These are phyloP conservation scores for Coemansia sp. DNA, from an alignment of 192 early-diverging fungal species.

Conservation along the genomic window DNA sequence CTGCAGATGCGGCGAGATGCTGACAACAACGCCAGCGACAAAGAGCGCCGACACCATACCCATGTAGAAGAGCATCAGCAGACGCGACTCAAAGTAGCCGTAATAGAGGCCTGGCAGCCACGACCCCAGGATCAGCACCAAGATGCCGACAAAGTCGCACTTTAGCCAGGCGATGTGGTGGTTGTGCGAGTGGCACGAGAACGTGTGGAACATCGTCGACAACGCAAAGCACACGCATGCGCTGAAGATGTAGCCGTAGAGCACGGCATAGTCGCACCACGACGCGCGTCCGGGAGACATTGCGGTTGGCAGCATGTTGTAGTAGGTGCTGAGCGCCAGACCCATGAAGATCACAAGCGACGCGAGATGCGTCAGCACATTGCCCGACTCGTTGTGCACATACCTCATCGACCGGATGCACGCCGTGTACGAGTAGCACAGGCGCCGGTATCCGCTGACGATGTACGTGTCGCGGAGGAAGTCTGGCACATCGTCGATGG, in stretches of 20 bases:
- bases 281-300: constrained; percentile 49
- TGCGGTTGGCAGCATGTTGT: constrained; percentile 38
- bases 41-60: constrained; percentile 63
- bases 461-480: constrained; percentile 82
- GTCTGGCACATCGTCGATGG: constrained; percentile 59
- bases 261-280: constrained; percentile 68
- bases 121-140: constrained; percentile 71
- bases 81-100: constrained; percentile 61
- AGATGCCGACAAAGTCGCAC: constrained; percentile 92
- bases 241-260: constrained; percentile 76
- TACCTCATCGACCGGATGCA: constrained; percentile 78
- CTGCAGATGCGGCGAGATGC: constrained; percentile 66
- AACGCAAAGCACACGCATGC: constrained; percentile 80
- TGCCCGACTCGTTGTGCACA: constrained; percentile 92
- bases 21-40: constrained; percentile 64
- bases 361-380: constrained; percentile 84
- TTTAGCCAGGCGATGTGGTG: constrained; percentile 61
- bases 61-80: constrained; percentile 60
- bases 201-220: constrained; percentile 77
- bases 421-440: constrained; percentile 68
- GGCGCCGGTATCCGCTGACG: constrained; percentile 79
- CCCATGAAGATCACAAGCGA: constrained; percentile 68
- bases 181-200: constrained; percentile 77
- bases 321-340: constrained; percentile 52
- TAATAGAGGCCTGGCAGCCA: constrained; percentile 55